Evolutionary conservation across 768 basidiomycete genomes (phyloP), one percentile per base, ranked within the genome.

Genomic region (Pleurotus sapidus): DNA sequence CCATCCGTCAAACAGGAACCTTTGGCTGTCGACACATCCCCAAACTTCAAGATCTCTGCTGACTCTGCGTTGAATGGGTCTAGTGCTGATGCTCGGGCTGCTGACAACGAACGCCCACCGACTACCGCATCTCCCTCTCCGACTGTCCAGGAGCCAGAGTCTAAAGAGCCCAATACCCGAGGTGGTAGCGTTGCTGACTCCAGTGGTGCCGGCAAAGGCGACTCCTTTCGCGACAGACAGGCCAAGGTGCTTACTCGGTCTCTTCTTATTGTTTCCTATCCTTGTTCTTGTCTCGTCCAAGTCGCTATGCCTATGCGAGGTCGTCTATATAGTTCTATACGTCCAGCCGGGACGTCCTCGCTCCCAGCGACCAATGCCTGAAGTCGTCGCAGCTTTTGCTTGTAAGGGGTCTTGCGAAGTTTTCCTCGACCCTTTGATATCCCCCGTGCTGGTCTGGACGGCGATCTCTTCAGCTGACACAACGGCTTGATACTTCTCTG

Each of bases 191-290:
- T 76, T 63, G 75, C 74, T 68, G 76, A 74, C 50, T 70, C 66
- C 42, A 74, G 68, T 60, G 71, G 74, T 71, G 72, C 70, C 56
- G 72, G 68, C 61, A 77, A 77, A 68, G 70, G 74, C 64, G 81
- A 82, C 58, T 67, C 74, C 68, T 78, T 74, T 67, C 84, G 86
- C 67, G 88, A 90, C 77, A 89, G 87, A 80, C 86, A 86, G 77
- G 78, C 84, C 80, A 90, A 90, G 88, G 88, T 90, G 88, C 88
- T 88, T 90, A 53, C 20, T 20, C 88, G 83, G 81, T 87, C 80
- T 79, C 73, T 75, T 80, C 72, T 63, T 72, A 66, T 71, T 66
- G 67, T 67, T 59, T 34, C 30, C 30, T 34, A 63, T 60, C 65
- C 57, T 66, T 65, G 66, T 56, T 57, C 59, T 48, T 66, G 46